These are phyloP conservation scores for Coemansia sp. DNA, from an alignment of 192 early-diverging fungal species.

Conservation along the genomic window DNA sequence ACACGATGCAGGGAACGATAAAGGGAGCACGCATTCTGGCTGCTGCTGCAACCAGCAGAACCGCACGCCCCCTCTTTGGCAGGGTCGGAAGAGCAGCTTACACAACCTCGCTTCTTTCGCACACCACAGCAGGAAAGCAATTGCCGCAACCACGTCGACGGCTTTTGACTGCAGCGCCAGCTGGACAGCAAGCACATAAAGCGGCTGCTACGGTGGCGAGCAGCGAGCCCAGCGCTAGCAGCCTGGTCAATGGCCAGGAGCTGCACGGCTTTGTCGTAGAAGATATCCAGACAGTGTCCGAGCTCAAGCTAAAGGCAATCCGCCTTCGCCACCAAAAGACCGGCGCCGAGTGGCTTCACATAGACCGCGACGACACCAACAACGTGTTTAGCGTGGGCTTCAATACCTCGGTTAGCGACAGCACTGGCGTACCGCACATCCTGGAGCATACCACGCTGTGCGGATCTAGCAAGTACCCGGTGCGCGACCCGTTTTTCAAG, in stretches of 20 bases:
- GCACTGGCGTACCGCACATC: slow-evolving; percentile 90
- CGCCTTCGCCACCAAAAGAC: slow-evolving; percentile 71
- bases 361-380: slow-evolving; percentile 81
- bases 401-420: slow-evolving; percentile 76
- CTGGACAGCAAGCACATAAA: not conserved
- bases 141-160: not conserved
- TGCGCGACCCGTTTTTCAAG: slow-evolving; percentile 98
- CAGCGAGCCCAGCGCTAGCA: slow-evolving; percentile 8
- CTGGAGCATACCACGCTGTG: slow-evolving; percentile 95
- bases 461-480: slow-evolving; percentile 82
- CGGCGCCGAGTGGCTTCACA: slow-evolving; percentile 86
- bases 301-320: slow-evolving; percentile 77
- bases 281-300: slow-evolving; percentile 60
- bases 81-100: not conserved
- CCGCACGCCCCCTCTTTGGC: not conserved
- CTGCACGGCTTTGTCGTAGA: slow-evolving; percentile 47
- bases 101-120: not conserved
- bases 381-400: slow-evolving; percentile 96
- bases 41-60: slow-evolving; percentile 2
- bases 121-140: not conserved
- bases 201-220: not conserved
- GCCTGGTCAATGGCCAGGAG: slow-evolving; percentile 20
- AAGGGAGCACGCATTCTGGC: slow-evolving; percentile 26
- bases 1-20: slow-evolving; percentile 4
- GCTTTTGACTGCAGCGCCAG: not conserved